Evolutionary conservation across 352 stramenopile genomes (phyloP).

Genomic region (Phytopythium chamaehyphon): DNA sequence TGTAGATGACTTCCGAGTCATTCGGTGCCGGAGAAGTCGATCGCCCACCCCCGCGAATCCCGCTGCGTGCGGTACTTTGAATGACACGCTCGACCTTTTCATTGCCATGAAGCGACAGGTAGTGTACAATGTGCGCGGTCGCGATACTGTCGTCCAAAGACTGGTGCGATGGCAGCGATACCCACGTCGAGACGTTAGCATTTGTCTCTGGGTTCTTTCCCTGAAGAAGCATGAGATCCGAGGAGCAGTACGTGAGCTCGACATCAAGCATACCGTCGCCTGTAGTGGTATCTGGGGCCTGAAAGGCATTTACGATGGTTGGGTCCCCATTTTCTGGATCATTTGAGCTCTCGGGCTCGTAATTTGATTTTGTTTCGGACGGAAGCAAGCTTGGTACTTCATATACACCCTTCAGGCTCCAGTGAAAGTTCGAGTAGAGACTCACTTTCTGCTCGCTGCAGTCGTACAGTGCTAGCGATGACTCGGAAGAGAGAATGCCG

Average conservation of each 20-base stretch:
- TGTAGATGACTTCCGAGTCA: constrained; percentile 70
- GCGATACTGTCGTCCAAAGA: constrained; percentile 40
- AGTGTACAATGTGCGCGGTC: constrained; percentile 77
- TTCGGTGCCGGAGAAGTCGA: constrained; percentile 8
- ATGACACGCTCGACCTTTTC: constrained; percentile 71
- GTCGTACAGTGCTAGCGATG: constrained; percentile 71
- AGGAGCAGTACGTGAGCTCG: constrained; percentile 75
- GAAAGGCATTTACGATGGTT: not conserved
- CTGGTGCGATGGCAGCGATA: constrained; percentile 74
- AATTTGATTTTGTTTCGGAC: constrained; percentile 2
- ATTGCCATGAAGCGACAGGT: constrained; percentile 66
- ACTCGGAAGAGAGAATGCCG: constrained; percentile 58
- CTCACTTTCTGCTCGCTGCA: constrained; percentile 37
- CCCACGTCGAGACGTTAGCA: constrained; percentile 62
- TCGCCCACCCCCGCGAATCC: constrained; percentile 8
- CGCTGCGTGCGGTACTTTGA: constrained; percentile 44
- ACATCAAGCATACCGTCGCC: constrained; percentile 37
- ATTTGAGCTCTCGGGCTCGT: not conserved
- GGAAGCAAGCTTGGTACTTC: constrained; percentile 46
- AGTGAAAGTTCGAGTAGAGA: constrained; percentile 81
- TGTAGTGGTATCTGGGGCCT: not conserved
- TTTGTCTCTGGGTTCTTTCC: constrained; percentile 27
- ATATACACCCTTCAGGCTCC: constrained; percentile 67
- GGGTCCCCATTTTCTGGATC: not conserved
- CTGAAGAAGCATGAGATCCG: constrained; percentile 81